Conservation (phyloP, 805 yeast species). For the Candida nonsorbophila region DNA sequence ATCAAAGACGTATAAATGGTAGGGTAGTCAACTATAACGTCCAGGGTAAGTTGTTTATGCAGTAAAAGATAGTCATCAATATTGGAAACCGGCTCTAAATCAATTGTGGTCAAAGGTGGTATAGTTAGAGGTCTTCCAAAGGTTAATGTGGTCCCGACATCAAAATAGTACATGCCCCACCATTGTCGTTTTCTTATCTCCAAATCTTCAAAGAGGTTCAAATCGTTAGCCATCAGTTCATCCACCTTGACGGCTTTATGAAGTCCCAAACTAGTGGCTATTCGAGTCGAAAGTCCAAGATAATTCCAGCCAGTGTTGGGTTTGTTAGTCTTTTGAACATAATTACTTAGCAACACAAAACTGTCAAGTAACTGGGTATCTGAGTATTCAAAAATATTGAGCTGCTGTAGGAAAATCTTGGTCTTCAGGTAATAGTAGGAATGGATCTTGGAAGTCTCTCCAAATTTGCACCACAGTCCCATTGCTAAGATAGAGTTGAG, state of each 20-base stretch:
- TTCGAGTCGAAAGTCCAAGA: conserved; percentile 14
- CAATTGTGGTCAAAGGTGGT: conserved; percentile 15
- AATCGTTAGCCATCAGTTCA: conserved; percentile 2
- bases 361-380: conserved; percentile 15
- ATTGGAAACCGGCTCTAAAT: conserved; percentile 12
- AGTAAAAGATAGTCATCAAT: conserved; percentile 12
- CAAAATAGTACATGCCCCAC: conserved; percentile 19
- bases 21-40: conserved; percentile 12
- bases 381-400: conserved; percentile 14
- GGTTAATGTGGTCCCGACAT: conserved; percentile 15
- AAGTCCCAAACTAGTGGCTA: conserved; percentile 16
- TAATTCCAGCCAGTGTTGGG: conserved; percentile 17
- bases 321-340: conserved; percentile 13
- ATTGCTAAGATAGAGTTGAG: conserved; percentile 13
- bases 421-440: conserved; percentile 13
- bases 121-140: conserved; percentile 16
- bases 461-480: conserved; percentile 17
- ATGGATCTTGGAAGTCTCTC: conserved; percentile 14
- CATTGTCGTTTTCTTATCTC: conserved; percentile 15
- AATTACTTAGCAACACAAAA: conserved; percentile 14
- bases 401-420: conserved; percentile 8
- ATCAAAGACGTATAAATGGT: conserved; percentile 15
- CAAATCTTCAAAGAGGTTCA: conserved; percentile 12
- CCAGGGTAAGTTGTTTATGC: conserved; percentile 8
- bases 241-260: conserved; percentile 15